These are phyloP conservation scores for Blastocystis hominis DNA, from an alignment of 352 stramenopile genomes.

Conservation along the genomic window DNA sequence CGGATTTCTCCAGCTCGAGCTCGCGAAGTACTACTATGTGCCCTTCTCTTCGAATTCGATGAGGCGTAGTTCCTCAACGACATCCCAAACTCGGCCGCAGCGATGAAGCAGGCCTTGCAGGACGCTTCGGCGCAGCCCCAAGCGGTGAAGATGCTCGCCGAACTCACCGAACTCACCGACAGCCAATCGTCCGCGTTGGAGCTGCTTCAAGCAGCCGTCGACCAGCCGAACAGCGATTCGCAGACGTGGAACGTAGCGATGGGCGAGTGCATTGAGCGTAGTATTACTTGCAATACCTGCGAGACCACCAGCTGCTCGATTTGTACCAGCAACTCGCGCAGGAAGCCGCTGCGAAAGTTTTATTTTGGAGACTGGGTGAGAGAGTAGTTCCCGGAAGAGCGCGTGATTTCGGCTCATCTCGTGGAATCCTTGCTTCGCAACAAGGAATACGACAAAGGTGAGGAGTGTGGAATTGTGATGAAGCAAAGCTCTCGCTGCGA, in stretches of 20 bases:
- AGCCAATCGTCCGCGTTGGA: background rate
- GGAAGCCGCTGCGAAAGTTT: background rate
- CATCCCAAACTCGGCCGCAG: background rate
- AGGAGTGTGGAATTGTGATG: background rate
- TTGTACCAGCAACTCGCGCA: background rate
- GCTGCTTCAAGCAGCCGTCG: background rate
- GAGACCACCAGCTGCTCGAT: background rate
- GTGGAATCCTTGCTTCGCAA: background rate
- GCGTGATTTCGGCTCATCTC: background rate
- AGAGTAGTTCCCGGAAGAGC: background rate
- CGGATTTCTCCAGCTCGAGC: background rate
- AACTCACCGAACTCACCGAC: background rate
- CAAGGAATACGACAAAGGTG: background rate
- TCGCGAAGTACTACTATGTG: conserved; percentile 9
- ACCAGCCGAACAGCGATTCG: background rate
- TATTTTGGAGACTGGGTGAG: no score
- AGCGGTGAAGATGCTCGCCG: background rate
- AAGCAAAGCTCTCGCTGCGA: background rate
- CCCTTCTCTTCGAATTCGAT: background rate
- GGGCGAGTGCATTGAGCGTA: background rate
- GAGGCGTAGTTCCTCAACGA: background rate
- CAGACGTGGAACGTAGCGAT: background rate
- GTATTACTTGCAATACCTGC: background rate
- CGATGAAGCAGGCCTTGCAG: background rate
- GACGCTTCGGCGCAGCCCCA: background rate